phyloP scores from a whole-genome alignment of 257 asterid genomes.

The Vinca minor region DNA sequence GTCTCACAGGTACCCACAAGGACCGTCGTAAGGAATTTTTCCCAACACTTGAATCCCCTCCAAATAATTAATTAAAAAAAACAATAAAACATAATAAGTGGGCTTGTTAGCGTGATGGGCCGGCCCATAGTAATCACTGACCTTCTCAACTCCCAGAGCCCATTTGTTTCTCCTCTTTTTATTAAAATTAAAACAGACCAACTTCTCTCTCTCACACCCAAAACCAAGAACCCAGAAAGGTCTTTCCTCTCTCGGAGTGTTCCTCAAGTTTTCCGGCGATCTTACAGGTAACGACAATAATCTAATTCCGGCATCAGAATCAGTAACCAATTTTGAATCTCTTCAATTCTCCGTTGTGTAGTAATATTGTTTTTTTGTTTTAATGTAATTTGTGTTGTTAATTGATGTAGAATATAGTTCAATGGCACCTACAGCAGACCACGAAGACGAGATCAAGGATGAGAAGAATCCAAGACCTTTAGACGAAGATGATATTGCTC shows the following conservation, averaged over 20 bases:
- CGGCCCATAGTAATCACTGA: no score
- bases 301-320: not conserved
- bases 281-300: not conserved
- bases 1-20: no score
- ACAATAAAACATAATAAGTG: no score
- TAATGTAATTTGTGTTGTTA: not conserved
- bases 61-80: no score
- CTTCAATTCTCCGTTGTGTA: not conserved
- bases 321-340: not conserved
- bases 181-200: no score
- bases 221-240: not conserved
- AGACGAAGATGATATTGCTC: slow-evolving; percentile 91
- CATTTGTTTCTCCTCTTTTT: no score
- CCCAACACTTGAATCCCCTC: no score
- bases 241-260: not conserved
- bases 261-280: slow-evolving; percentile 2
- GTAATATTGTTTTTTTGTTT: not conserved
- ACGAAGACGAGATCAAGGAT: slow-evolving; percentile 81
- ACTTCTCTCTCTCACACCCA: no score
- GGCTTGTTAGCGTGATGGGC: no score
- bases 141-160: no score
- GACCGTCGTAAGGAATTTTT: no score
- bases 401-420: slow-evolving; percentile 1
- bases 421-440: slow-evolving; percentile 36
- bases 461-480: slow-evolving; percentile 89